Evolutionary conservation across 225 moss, liverwort and hornwort genomes (phyloP), one percentile per base, ranked within the genome.

Genomic region (Straminergon stramineum): DNA sequence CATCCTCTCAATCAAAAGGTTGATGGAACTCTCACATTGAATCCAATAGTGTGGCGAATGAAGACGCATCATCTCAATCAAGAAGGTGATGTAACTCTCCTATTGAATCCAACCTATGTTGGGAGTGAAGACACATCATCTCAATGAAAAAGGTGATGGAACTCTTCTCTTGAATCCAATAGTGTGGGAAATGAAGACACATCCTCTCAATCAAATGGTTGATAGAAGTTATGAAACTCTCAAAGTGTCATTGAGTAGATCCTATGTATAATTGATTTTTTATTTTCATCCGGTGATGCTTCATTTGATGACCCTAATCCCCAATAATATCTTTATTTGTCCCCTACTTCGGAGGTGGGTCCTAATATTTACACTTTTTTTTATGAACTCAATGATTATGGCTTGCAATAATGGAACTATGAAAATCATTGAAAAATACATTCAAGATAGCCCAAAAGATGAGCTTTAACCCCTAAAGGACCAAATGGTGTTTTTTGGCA

Each of bases 301-400:
- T 79, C 28, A 17, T 17, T 79, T 10, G 2, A 58, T n/a, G 27
- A n/a, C 10, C 11, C 1, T 28, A 28, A 28, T 39, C 5, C 0
- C 58, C 11, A n/a, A 58, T 17, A n/a, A 17, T 11, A 27, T 79
- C 2, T 17, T 11, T 10, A 58, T 27, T 27, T 0, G 0, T 7
- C 30, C 1, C 2, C 3, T 2, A 39, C 30, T 60, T 30, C 0
- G 0, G 0, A 58, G 2, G 19, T 60, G 20, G 4, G 3, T 6
- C 9, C 6, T 31, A 19, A 0, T 41, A 18, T 41, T 60, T 18
- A 8, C 5, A 60, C 0, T 20, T 2, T 1, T 39, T 41, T 19
- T 28, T 1, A 43, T 3, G 0, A 61, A 81, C 8, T 13, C 28
- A 39, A 39, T 60, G 7, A 41, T 39, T 11, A 39, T 41, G 8